Evolutionary conservation across 2,329 filamentous ascomycete species (phyloP), one percentile per base, ranked within the genome.

Genomic region (Chrysoporthe austroafricana): DNA sequence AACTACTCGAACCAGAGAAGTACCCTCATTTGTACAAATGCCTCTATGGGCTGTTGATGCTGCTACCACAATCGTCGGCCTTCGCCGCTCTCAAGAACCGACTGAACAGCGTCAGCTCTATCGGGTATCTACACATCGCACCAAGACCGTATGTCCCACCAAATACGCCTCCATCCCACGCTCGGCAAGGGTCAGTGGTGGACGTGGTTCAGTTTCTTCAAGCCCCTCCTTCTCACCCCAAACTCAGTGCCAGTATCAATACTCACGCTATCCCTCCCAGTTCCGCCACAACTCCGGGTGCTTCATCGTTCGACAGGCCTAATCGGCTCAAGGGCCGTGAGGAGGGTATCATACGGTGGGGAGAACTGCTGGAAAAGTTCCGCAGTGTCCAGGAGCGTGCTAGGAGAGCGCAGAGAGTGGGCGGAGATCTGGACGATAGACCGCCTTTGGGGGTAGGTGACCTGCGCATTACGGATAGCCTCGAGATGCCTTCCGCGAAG

Each of bases 21-120:
- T 95, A 95, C 73, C 96, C 96, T 2, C 93, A 97, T 77, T 84
- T 99, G 1, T 98, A 99, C 84, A 97, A 97, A 81, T 99, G 96
- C 79, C 88, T 99, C 61, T 99, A 98, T 75, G 96, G 96, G 11
- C 87, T 99, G 58, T 84, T 99, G 65, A 99, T 99, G 96, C 90
- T 99, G 21, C 86, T 99, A n/a, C 96, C 96, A 0, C 96, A 99
- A 80, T 98, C 95, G 18, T 96, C 94, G 39, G 96, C 96, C 9
- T 99, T 99, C 80, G 96, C 94, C 39, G 95, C 96, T 2, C 84
- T 99, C 67, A 98, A 97, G 78, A 99, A 99, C 76, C 90, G 96
- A 54, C 86, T 99, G 62, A 98, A 98, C 79, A 97, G 93, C 79
- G 96, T 99, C 72, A 97, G 93, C 82, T 94, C 96, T 63, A 98